Evolutionary conservation across 495 filamentous ascomycete genomes (phyloP).

Genomic region (Aspergillus coremiiformis): DNA sequence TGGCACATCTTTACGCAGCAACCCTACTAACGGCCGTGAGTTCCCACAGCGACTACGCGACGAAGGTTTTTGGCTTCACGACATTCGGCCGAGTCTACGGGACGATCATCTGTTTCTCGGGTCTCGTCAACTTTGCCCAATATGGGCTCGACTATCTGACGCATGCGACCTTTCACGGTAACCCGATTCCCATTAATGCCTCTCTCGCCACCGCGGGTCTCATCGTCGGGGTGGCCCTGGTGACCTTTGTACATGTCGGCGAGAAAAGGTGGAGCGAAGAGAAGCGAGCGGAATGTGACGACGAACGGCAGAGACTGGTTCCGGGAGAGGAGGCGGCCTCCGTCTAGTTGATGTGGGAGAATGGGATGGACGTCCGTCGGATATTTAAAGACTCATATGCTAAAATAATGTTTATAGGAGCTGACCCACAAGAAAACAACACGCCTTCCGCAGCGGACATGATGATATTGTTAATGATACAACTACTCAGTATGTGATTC

Average conservation of each 20-base stretch:
- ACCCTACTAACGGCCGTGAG: slow-evolving; percentile 11
- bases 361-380: too few species aligned
- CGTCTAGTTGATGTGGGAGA: too few species aligned
- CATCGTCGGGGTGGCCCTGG: slow-evolving; percentile 52
- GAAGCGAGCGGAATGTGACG: slow-evolving; percentile 15
- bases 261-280: slow-evolving; percentile 19
- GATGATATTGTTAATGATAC: too few species aligned
- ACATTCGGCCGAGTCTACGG: slow-evolving; percentile 94
- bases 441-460: too few species aligned
- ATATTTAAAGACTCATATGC: too few species aligned
- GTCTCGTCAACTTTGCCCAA: slow-evolving; percentile 79
- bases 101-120: slow-evolving; percentile 79
- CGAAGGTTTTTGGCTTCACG: slow-evolving; percentile 91
- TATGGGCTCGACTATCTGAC: slow-evolving; percentile 72
- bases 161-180: slow-evolving; percentile 59
- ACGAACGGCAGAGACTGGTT: slow-evolving; percentile 29
- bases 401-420: too few species aligned
- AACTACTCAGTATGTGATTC: too few species aligned
- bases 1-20: not conserved
- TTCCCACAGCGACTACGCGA: slow-evolving; percentile 62
- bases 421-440: too few species aligned
- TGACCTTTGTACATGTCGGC: slow-evolving; percentile 47
- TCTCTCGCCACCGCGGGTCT: slow-evolving; percentile 55
- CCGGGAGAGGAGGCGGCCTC: slow-evolving; percentile 28
- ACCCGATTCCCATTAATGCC: slow-evolving; percentile 76